These are phyloP conservation scores for Aspergillus ochraceoroseus DNA, from an alignment of 2,329 filamentous ascomycete genomes.

Conservation along the genomic window DNA sequence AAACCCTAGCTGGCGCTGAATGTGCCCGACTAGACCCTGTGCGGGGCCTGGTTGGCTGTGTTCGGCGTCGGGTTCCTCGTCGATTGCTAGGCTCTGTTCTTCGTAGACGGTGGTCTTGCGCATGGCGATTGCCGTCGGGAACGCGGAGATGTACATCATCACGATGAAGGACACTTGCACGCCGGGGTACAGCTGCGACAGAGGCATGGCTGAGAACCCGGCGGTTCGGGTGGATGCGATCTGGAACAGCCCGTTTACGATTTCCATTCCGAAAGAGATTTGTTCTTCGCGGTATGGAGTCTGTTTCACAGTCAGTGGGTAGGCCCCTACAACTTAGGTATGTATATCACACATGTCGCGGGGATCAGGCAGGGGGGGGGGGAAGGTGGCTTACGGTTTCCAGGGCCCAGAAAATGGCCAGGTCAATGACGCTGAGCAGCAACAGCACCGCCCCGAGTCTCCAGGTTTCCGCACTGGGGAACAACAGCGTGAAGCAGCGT, in stretches of 20 bases:
- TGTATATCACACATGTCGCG: too few species aligned
- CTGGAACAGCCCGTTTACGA: constrained; percentile 56
- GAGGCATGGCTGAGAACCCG: constrained; percentile 74
- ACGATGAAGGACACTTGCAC: constrained; percentile 58
- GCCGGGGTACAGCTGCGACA: constrained; percentile 73
- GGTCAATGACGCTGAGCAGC: constrained; percentile 71
- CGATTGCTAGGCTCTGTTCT: constrained; percentile 56
- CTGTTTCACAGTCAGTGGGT: too few species aligned
- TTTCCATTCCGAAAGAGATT: constrained; percentile 54
- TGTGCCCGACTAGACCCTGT: constrained; percentile 74
- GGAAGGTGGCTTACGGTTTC: constrained; percentile 62
- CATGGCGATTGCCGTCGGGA: constrained; percentile 59
- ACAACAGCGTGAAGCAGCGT: constrained; percentile 88
- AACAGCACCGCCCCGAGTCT: constrained; percentile 83
- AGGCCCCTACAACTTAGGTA: too few species aligned
- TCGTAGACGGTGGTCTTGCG: constrained; percentile 59
- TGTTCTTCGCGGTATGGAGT: constrained; percentile 58
- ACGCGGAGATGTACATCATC: constrained; percentile 64
- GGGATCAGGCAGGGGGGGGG: too few species aligned
- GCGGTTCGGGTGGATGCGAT: constrained; percentile 83
- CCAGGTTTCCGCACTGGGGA: constrained; percentile 83
- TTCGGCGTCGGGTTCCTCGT: constrained; percentile 44
- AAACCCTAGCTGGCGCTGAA: constrained; percentile 87
- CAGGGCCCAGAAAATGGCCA: constrained; percentile 75
- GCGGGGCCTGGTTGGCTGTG: constrained; percentile 41